Conservation (phyloP, 2,329 filamentous ascomycete species). For the Ophiocordyceps camponoti-floridani region DNA sequence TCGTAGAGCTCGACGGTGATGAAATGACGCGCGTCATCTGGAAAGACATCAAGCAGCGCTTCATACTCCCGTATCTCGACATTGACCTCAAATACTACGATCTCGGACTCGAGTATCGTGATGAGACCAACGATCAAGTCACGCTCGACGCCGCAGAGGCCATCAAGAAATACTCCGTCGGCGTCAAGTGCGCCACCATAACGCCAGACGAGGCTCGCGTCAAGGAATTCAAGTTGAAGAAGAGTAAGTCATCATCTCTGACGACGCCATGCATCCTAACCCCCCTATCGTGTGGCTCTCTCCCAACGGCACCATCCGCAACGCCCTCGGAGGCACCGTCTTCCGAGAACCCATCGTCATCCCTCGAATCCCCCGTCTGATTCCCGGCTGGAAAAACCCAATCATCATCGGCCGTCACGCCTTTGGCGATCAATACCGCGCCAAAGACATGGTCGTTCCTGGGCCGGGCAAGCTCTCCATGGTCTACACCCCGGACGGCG, state of each 20-base stretch:
- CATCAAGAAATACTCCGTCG: constrained; percentile 97
- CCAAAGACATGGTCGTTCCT: constrained; percentile 74
- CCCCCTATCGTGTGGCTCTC: constrained; percentile 64
- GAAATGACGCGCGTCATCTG: constrained; percentile 99
- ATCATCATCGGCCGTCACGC: constrained; percentile 98
- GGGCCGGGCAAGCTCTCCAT: constrained; percentile 81
- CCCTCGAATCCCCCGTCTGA: constrained; percentile 75
- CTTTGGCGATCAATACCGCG: constrained; percentile 96
- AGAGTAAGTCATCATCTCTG: constrained; percentile 43
- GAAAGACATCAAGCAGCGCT: constrained; percentile 98
- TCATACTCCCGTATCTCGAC: constrained; percentile 90
- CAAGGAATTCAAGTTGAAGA: constrained; percentile 96
- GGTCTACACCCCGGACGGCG: constrained; percentile 78
- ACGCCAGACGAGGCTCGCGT: constrained; percentile 94
- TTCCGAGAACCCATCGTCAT: constrained; percentile 99
- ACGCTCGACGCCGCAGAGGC: constrained; percentile 89
- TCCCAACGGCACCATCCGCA: constrained; percentile 78
- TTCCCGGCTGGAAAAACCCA: constrained; percentile 95
- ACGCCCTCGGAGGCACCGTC: constrained; percentile 73
- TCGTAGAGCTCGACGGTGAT: constrained; percentile 90
- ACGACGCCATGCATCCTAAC: neutral
- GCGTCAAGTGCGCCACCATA: constrained; percentile 98
- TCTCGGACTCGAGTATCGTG: constrained; percentile 81
- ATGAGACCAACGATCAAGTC: constrained; percentile 91
- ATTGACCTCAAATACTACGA: constrained; percentile 98